Conservation (phyloP, 805 yeast species). For the Lachancea kluyveri region DNA sequence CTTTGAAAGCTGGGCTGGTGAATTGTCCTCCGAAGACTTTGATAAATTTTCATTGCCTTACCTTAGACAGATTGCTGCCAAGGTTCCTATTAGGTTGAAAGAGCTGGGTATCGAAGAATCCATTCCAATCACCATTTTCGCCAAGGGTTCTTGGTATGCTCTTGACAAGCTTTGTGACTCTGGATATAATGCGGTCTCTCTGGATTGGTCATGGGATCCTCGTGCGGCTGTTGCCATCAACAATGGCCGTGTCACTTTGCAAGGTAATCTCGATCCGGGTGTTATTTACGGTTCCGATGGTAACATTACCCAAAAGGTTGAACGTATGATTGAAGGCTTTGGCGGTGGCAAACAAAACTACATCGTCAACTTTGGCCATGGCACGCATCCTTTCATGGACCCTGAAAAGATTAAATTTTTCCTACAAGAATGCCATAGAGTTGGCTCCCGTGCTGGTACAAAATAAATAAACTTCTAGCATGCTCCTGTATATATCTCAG, state of each 20-base stretch:
- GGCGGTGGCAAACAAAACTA: conserved; percentile 92
- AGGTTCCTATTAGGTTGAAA: conserved; percentile 59
- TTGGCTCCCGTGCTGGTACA: conserved; percentile 50
- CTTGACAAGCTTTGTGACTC: conserved; percentile 74
- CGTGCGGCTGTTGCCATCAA: conserved; percentile 72
- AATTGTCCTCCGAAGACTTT: conserved; percentile 85
- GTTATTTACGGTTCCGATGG: conserved; percentile 86
- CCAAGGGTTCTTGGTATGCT: conserved; percentile 98
- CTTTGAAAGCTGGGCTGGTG: conserved; percentile 98
- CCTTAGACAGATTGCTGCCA: conserved; percentile 63
- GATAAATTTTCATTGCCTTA: conserved; percentile 86
- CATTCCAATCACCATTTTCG: conserved; percentile 84
- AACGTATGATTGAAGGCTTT: conserved; percentile 82
- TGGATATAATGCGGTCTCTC: conserved; percentile 82
- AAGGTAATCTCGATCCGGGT: conserved; percentile 96
- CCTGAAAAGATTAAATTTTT: conserved; percentile 85
- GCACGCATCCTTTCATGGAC: conserved; percentile 96
- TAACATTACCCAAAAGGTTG: conserved; percentile 71
- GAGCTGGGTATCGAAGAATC: conserved; percentile 66
- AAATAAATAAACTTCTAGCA: too few species aligned
- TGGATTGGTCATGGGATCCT: conserved; percentile 90
- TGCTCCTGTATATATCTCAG: too few species aligned
- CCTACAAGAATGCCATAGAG: conserved; percentile 78
- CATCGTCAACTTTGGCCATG: conserved; percentile 95
- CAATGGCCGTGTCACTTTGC: conserved; percentile 74